Percentiles rank a stretch among this genome's conserved stretches.
These are phyloP conservation scores for Bipolaris cookei DNA, from an alignment of 2,329 filamentous ascomycete species.

Conservation along the genomic window DNA sequence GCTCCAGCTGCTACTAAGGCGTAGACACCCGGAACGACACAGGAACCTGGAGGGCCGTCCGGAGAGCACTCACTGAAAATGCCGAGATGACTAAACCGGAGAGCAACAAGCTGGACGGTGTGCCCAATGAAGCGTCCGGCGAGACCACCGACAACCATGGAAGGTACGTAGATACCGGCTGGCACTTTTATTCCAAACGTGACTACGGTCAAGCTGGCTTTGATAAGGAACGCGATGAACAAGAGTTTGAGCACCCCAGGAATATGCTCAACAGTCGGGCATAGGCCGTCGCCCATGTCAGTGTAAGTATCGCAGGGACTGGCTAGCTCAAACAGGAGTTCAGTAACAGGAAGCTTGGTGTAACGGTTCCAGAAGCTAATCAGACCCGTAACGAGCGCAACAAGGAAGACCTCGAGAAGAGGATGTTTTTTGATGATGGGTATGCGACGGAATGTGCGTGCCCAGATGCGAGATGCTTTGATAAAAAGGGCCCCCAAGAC, in stretches of 20 bases:
- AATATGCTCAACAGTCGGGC: conserved; percentile 78
- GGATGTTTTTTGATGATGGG: conserved; percentile 80
- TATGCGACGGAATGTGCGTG: conserved; percentile 83
- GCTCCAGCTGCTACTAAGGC: conserved; percentile 92
- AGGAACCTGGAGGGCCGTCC: conserved; percentile 72
- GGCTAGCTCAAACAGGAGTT: conserved; percentile 87
- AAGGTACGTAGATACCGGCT: conserved; percentile 95
- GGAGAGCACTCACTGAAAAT: conserved; percentile 78
- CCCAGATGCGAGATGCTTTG: conserved; percentile 92
- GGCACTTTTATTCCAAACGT: conserved; percentile 97
- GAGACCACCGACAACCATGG: conserved; percentile 96
- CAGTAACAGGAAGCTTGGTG: conserved; percentile 87
- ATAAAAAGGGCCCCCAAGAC: conserved; percentile 90
- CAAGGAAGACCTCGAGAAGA: conserved; percentile 83
- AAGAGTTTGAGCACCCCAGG: conserved; percentile 75
- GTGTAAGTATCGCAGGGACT: conserved; percentile 81
- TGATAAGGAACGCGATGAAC: conserved; percentile 82
- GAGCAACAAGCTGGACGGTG: conserved; percentile 78
- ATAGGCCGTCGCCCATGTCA: conserved; percentile 74
- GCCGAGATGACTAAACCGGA: conserved; percentile 72
- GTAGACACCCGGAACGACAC: conserved; percentile 96
- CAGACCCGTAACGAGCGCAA: conserved; percentile 82
- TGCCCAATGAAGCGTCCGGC: conserved; percentile 90
- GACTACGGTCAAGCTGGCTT: conserved; percentile 83
- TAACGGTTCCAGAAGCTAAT: conserved; percentile 93